Conservation (phyloP, 352 stramenopile genomes). For the Phytophthora quininea region DNA sequence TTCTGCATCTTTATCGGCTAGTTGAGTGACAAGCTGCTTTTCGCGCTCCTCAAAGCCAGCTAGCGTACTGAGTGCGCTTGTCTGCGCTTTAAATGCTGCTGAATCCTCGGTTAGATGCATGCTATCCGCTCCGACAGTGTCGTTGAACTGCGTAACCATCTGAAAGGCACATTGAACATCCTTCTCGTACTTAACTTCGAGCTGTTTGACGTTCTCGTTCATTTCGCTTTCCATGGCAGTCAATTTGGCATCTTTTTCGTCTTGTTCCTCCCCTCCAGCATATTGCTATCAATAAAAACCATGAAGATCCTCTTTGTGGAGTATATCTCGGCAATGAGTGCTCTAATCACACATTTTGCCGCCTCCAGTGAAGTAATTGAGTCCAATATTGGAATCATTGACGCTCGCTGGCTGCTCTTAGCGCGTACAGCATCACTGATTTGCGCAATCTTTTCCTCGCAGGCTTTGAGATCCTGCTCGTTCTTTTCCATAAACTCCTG, state of each 20-base stretch:
- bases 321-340: slow-evolving; percentile 60
- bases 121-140: slow-evolving; percentile 9
- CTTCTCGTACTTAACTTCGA: slow-evolving; percentile 40
- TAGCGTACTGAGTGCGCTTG: slow-evolving; percentile 24
- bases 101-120: slow-evolving; percentile 19
- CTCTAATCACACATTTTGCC: slow-evolving; percentile 54
- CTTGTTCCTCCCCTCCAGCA: slow-evolving; percentile 17
- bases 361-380: slow-evolving; percentile 49
- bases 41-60: slow-evolving; percentile 31
- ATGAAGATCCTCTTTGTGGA: slow-evolving; percentile 52
- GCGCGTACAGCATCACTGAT: slow-evolving; percentile 49
- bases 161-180: slow-evolving; percentile 41
- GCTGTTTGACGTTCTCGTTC: slow-evolving; percentile 29
- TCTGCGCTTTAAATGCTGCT: slow-evolving; percentile 17
- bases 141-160: slow-evolving; percentile 43
- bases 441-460: slow-evolving; percentile 66
- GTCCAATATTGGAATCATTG: slow-evolving; percentile 44
- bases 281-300: slow-evolving; percentile 36
- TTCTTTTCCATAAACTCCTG: slow-evolving; percentile 62
- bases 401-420: slow-evolving; percentile 22
- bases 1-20: slow-evolving; percentile 38
- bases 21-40: slow-evolving; percentile 21
- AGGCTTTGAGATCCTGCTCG: slow-evolving; percentile 54
- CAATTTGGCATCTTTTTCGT: slow-evolving; percentile 11
- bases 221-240: slow-evolving; percentile 27